Percentiles rank a stretch among this genome's conserved stretches.
phyloP scores from a whole-genome alignment of 2,329 filamentous ascomycete genomes.

The Lasiodiplodia gonubiensis region DNA sequence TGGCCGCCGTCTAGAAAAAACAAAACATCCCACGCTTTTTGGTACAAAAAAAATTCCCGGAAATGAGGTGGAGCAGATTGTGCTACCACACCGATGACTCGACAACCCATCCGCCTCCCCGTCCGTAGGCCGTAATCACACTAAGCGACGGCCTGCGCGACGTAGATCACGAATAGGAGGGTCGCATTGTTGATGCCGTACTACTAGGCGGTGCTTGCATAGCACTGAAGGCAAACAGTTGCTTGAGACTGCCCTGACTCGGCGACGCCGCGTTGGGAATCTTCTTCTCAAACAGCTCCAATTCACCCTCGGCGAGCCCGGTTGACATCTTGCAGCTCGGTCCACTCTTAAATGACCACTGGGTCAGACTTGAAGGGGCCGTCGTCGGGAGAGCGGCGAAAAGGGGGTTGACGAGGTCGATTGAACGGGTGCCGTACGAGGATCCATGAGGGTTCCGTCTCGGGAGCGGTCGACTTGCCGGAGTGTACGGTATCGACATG shows the following conservation, averaged over 20 bases:
- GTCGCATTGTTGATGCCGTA: conserved; percentile 25
- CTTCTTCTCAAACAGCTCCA: conserved; percentile 44
- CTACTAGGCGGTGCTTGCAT: conserved; percentile 29
- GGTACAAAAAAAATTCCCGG: neutral
- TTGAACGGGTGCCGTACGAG: conserved; percentile 48
- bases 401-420: conserved; percentile 53
- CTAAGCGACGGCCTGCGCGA: conserved; percentile 9
- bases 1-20: conserved; percentile 4
- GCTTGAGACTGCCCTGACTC: conserved; percentile 46
- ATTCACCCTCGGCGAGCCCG: conserved; percentile 44
- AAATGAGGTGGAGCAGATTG: conserved; percentile 22
- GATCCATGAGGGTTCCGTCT: conserved; percentile 47
- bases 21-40: conserved; percentile 18
- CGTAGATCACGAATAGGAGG: conserved; percentile 19
- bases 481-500: conserved; percentile 52
- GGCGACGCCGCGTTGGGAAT: conserved; percentile 42
- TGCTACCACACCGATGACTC: conserved; percentile 10
- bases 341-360: conserved; percentile 43
- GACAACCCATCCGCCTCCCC: conserved; percentile 3
- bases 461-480: conserved; percentile 45
- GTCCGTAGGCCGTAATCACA: conserved; percentile 16
- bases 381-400: conserved; percentile 35
- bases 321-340: conserved; percentile 42
- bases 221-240: conserved; percentile 39
- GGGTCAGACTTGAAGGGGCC: conserved; percentile 40